Base-by-base conservation (phyloP, 202 grass and related monocot species). In the Dendrocalamus latiflorus region DNA sequence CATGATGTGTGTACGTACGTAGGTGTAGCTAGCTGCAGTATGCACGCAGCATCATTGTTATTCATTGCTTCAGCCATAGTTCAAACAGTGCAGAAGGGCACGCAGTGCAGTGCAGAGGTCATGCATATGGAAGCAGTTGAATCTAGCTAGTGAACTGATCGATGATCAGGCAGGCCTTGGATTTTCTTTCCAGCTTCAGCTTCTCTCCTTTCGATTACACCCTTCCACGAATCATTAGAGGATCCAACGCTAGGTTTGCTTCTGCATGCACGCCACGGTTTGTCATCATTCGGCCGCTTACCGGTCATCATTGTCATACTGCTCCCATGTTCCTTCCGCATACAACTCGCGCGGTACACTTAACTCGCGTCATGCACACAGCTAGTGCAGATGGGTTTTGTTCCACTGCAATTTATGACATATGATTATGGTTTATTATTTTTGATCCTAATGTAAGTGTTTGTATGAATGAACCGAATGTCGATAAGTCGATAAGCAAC, bases 271-370 rank as follows among this genome's bases (percentile, higher is more conserved):
- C 24, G 69, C 70, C 83, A 72, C 75, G 66, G 15, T 13, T 70
- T 0, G 63, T 51, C 73, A 87, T 82, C 72, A 87, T 87, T 87
- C 63, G 78, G 70, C 76, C 85, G 85, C 20, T 43, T 81, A 81
- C 78, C 45, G 6, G 17, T 20, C 55, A 74, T 65, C 45, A 62
- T 49, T 55, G 71, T 0, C 33, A 50, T 22, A 34, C 70, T 45
- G 72, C 34, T 50, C 16, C 16, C 5, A 50, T 18, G 4, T 17
- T 36, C 60, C 28, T 64, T 15, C 64, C 13, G 39, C 20, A 45
- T 16, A 6, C 39, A 45, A 4, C 10, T 12, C 4, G 16, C 50
- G 6, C 50, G 50, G 39, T 68, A n/a, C 63, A 66, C 65, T 24
- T 68, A 43, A 68, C 65, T 68, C 65, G 39, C 65, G 9, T n/a